phyloP scores from a whole-genome alignment of 495 filamentous ascomycete genomes.

The Glonium stellatum region DNA sequence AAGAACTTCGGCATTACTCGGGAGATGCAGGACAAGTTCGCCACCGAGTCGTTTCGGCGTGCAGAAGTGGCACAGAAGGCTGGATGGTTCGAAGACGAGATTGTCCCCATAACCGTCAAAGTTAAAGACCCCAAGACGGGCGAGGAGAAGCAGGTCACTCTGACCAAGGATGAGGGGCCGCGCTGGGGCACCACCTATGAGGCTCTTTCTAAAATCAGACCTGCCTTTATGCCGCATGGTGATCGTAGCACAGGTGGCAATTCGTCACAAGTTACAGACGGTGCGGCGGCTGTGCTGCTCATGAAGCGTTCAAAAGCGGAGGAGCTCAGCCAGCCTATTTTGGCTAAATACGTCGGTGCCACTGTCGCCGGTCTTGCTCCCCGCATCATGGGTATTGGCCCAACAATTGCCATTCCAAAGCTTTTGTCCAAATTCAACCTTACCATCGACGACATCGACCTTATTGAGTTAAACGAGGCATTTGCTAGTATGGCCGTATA shows the following conservation, averaged over 20 bases:
- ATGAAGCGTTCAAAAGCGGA: slow-evolving; percentile 91
- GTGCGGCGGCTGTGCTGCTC: slow-evolving; percentile 80
- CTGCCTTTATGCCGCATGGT: slow-evolving; percentile 86
- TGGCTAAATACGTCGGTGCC: slow-evolving; percentile 89
- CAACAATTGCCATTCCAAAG: slow-evolving; percentile 90
- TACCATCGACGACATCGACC: slow-evolving; percentile 73
- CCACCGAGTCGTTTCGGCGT: slow-evolving; percentile 76
- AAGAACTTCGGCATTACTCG: slow-evolving; percentile 80
- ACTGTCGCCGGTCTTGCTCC: slow-evolving; percentile 86
- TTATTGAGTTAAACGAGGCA: slow-evolving; percentile 94
- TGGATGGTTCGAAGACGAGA: slow-evolving; percentile 92
- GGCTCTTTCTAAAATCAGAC: slow-evolving; percentile 72
- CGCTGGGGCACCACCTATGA: slow-evolving; percentile 85
- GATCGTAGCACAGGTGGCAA: slow-evolving; percentile 90
- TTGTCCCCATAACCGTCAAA: slow-evolving; percentile 72
- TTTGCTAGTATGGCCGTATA: slow-evolving; percentile 98
- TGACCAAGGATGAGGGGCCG: slow-evolving; percentile 82
- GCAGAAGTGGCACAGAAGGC: slow-evolving; percentile 89
- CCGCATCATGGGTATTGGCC: slow-evolving; percentile 95
- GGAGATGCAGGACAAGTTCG: slow-evolving; percentile 73
- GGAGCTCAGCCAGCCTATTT: slow-evolving; percentile 80
- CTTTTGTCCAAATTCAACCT: slow-evolving; percentile 74
- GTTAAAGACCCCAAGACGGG: slow-evolving; percentile 79
- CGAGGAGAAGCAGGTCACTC: slow-evolving; percentile 64
- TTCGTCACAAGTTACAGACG: slow-evolving; percentile 90